phyloP scores from a whole-genome alignment of 352 stramenopile species.

The Phytopythium helicoides region DNA sequence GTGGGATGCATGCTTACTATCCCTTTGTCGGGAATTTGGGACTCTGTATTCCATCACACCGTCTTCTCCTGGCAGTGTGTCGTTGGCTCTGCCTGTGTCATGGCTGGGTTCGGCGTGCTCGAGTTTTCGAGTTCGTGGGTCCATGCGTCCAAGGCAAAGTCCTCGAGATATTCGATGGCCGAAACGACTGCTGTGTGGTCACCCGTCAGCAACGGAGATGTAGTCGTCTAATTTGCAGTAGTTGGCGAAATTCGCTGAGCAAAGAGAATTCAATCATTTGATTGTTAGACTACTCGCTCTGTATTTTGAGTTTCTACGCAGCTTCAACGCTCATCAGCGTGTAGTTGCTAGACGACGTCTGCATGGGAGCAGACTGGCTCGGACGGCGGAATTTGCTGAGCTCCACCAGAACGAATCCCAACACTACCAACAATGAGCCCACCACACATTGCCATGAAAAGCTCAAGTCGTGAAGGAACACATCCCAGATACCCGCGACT shows the following conservation, averaged over 20 bases:
- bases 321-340: background rate
- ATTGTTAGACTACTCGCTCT: background rate
- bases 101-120: slow-evolving; percentile 48
- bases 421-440: slow-evolving; percentile 51
- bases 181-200: slow-evolving; percentile 3
- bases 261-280: too few relatives aligned
- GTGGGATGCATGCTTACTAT: slow-evolving; percentile 66
- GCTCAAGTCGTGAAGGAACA: slow-evolving; percentile 34
- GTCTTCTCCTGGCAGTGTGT: slow-evolving; percentile 53
- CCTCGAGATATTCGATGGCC: slow-evolving; percentile 3
- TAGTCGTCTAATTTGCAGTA: slow-evolving; percentile 3
- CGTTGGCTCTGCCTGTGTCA: slow-evolving; percentile 43
- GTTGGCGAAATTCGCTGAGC: too few relatives aligned
- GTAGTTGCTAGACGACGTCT: background rate
- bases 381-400: slow-evolving; percentile 2
- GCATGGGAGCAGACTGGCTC: background rate
- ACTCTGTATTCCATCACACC: slow-evolving; percentile 43
- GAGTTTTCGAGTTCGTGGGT: slow-evolving; percentile 11
- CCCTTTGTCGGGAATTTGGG: slow-evolving; percentile 44
- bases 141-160: slow-evolving; percentile 1
- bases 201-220: slow-evolving; percentile 1
- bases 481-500: slow-evolving; percentile 44
- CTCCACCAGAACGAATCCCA: slow-evolving; percentile 51
- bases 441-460: slow-evolving; percentile 50
- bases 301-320: background rate